These are phyloP conservation scores for Salix udensis DNA, from an alignment of 345 rosid species.

Conservation along the genomic window DNA sequence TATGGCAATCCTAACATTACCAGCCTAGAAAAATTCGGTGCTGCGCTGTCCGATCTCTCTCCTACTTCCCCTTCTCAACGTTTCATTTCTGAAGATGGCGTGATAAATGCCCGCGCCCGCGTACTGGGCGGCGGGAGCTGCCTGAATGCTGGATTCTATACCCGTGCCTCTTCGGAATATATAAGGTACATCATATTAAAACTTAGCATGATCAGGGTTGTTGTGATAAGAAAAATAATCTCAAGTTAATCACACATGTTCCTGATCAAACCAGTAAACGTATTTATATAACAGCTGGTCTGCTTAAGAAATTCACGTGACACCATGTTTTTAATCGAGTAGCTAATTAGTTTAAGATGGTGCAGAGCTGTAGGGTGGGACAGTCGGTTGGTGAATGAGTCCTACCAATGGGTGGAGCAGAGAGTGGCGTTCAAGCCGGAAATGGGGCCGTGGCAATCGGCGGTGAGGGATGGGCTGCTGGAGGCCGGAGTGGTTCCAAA, in stretches of 20 bases:
- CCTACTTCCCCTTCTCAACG: slow-evolving; percentile 26
- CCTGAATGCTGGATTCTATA: slow-evolving; percentile 23
- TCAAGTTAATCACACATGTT: too few species aligned
- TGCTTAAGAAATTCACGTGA: too few species aligned
- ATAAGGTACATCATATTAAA: not conserved
- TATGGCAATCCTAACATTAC: slow-evolving; percentile 26
- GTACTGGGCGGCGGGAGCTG: slow-evolving; percentile 21
- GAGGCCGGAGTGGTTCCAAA: slow-evolving; percentile 20
- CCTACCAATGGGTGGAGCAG: slow-evolving; percentile 24
- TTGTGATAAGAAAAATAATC: too few species aligned
- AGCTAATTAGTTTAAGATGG: not conserved
- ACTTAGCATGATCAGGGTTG: not conserved
- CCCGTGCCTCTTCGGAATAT: slow-evolving; percentile 10
- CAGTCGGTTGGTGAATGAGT: slow-evolving; percentile 15
- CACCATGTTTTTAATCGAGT: too few species aligned
- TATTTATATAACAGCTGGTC: too few species aligned
- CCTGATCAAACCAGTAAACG: too few species aligned
- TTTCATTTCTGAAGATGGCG: slow-evolving; percentile 30
- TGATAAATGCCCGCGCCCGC: slow-evolving; percentile 23
- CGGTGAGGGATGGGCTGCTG: slow-evolving; percentile 18
- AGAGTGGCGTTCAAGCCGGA: slow-evolving; percentile 20
- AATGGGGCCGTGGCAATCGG: slow-evolving; percentile 22
- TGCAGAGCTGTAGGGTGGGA: slow-evolving; percentile 19
- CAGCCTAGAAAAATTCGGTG: slow-evolving; percentile 20
- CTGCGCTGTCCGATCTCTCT: slow-evolving; percentile 18